Evolutionary conservation across 805 yeast species (phyloP), one percentile per base, ranked within the genome.

Genomic region (Wickerhamiella lipophila): DNA sequence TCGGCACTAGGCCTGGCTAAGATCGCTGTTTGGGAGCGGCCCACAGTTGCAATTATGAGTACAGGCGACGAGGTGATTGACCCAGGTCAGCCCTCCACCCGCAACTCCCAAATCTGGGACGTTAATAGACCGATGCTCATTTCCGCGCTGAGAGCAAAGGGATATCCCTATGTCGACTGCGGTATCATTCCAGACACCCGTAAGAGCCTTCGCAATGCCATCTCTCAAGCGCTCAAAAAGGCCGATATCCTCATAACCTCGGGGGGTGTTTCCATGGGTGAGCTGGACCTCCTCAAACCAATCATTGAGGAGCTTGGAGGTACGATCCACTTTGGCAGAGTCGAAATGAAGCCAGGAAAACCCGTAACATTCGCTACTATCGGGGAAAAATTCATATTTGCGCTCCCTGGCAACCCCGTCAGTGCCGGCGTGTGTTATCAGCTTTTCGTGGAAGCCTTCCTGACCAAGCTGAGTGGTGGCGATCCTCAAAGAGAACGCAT

Each of bases 261-360:
- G 1, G 79, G 79, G 1, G 79, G 79, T 21, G 79, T 75, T 1
- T 75, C 79, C 1, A 75, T 75, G 79, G 79, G 79, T 1, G 79
- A 75, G 55, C 52, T 67, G 29, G 79, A 75, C 56, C 60, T 73
- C 13, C 56, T 75, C 36, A 75, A 75, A 49, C 78, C 78, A 0
- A 64, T 69, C 0, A 70, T 75, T 21, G 73, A 72, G 50, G 56
- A 68, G 30, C 53, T 75, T 15, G 60, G 62, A 0, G 79, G 77
- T 1, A 55, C 51, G 0, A 70, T 75, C 32, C 76, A 73, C 51
- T 75, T 75, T 56, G 79, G 79, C 4, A 59, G 79, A 38, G 77
- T 75, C 6, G 68, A 68, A n/a, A 75, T 75, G 77, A 75, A 75
- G 53, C 79, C 79, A 1, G 79, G 79, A 0, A 75, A 75, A 52